Base-by-base conservation (phyloP, 306 rosid genomes). In the Fragaria vesca region DNA sequence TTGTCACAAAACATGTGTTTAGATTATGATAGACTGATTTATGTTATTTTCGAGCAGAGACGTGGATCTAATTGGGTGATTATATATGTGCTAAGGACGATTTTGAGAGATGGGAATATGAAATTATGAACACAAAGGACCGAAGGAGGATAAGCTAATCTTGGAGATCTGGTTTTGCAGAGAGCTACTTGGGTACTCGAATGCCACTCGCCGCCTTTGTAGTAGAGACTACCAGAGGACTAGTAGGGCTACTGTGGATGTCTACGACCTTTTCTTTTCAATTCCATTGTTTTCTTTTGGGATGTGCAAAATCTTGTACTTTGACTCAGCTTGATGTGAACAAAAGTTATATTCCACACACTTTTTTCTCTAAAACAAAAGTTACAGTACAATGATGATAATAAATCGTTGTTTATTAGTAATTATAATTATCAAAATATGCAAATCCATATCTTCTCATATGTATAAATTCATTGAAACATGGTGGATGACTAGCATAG, bases 181-280 rank as follows among this genome's bases (percentile, higher is more conserved):
- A 47, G 57, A 54, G 84, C 82, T 55, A 83, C 90, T 81, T 86
- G 90, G 84, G 71, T 47, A 78, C 46, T 76, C n/a, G 73, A 61
- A 58, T 7, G 77, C 87, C 90, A 78, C 83, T 50, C 78, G 58
- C n/a, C 60, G 21, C 21, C 20, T 7, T 24, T 20, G 24, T 7
- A 6, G 7, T 43, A 26, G 15, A 55, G 12, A n/a, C 28, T 55
- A 21, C 30, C 4, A 55, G 62, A 55, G 13, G 12, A n/a, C 1
- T 55, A 55, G 28, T 47, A 20, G n/a, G 60, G 26, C 26, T 54
- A 54, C 26, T 55, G 60, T 52, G 60, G 21, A 52, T 52, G 12
- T 20, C 24, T 1, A 20, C 61, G 8, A 55, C 17, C 34, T 24
- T 58, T 24, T 10, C 65, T 58, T 21, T 58, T 58, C 34, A 55